Percentiles rank a stretch among this genome's conserved stretches.
phyloP scores from a whole-genome alignment of 108 stramenopile genomes.

The Craspedostauros australis region DNA sequence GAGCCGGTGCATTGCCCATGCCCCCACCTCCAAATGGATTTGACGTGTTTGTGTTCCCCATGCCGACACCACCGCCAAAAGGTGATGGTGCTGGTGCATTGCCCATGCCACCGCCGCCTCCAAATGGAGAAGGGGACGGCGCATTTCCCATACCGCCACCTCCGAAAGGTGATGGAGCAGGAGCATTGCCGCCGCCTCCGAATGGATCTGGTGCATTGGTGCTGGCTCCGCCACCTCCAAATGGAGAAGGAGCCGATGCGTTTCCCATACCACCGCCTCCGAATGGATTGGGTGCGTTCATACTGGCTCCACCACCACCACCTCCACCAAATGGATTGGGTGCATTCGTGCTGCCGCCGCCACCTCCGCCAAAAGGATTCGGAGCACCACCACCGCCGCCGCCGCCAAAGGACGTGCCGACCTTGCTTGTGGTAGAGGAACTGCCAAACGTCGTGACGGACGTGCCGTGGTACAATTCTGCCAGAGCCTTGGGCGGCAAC shows the following conservation, averaged over 20 bases:
- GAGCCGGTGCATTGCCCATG: no score
- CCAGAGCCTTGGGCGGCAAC: conserved; percentile 56
- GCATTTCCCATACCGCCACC: no score
- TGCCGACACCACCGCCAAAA: conserved; percentile 6
- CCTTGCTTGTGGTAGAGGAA: not conserved
- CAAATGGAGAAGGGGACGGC: not conserved
- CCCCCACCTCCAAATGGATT: conserved; percentile 12
- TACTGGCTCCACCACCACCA: no score
- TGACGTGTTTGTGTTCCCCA: not conserved
- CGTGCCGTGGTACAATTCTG: conserved; percentile 50
- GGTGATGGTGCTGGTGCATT: conserved; percentile 5
- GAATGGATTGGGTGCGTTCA: conserved; percentile 8
- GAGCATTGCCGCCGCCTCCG: conserved; percentile 5
- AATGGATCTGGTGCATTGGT: not conserved
- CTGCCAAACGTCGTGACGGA: not conserved
- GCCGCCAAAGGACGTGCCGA: not conserved
- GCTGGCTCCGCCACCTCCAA: conserved; percentile 4
- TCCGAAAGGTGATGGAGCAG: conserved; percentile 15
- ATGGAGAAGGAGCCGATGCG: conserved; percentile 8
- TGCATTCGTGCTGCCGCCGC: conserved; percentile 2
- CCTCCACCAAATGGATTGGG: not conserved
- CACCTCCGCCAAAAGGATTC: conserved; percentile 1
- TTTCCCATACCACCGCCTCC: conserved; percentile 1
- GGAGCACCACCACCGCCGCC: conserved; percentile 1
- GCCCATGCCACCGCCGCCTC: not conserved